Evolutionary conservation across 768 basidiomycete species (phyloP).

Genomic region (Lentinula lateritia): DNA sequence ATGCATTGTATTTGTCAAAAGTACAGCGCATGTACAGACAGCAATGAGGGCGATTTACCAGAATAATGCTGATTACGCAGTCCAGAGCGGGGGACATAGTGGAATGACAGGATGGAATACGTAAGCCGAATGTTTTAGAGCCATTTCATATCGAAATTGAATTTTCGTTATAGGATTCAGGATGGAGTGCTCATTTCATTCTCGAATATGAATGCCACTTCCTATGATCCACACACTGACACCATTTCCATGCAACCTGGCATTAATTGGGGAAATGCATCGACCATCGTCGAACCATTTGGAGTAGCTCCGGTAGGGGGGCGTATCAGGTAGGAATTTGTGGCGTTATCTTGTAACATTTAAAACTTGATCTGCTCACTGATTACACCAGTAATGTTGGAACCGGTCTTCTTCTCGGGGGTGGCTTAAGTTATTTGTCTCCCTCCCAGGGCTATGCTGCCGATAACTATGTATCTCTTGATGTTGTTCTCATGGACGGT

Average conservation of each 20-base stretch:
- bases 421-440: constrained; percentile 35
- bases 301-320: constrained; percentile 41
- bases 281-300: constrained; percentile 25
- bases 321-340: constrained; percentile 22
- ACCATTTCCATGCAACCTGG: constrained; percentile 38
- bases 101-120: constrained; percentile 40
- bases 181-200: constrained; percentile 34
- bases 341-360: not conserved
- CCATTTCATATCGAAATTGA: not conserved
- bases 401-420: constrained; percentile 38
- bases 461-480: constrained; percentile 10
- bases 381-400: constrained; percentile 28
- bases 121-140: constrained; percentile 18
- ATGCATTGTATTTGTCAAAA: constrained; percentile 25
- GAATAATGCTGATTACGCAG: constrained; percentile 30
- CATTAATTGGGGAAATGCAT: constrained; percentile 34
- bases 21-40: constrained; percentile 25
- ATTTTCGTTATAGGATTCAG: constrained; percentile 20
- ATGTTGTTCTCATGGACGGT: not conserved
- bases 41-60: constrained; percentile 33
- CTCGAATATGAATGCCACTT: constrained; percentile 29
- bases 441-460: constrained; percentile 25
- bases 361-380: not conserved
- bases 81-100: constrained; percentile 36
- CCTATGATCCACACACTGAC: constrained; percentile 28